Conservation (phyloP, 495 filamentous ascomycete species). For the Viridothelium virens region DNA sequence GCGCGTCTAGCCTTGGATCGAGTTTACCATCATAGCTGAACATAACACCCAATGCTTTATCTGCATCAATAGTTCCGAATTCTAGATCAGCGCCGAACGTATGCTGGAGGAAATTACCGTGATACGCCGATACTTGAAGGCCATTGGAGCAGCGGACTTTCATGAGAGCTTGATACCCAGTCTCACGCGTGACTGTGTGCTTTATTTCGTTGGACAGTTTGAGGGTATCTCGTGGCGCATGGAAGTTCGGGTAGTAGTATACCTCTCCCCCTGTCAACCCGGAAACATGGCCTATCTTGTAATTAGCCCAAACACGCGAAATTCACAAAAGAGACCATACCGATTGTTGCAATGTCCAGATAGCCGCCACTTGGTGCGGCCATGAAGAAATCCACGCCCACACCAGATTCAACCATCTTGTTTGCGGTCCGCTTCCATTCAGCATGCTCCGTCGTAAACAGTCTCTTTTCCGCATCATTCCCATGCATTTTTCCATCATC, state of each 20-base stretch:
- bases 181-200: slow-evolving; percentile 83
- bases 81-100: slow-evolving; percentile 92
- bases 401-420: slow-evolving; percentile 80
- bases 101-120: slow-evolving; percentile 93
- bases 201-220: slow-evolving; percentile 81
- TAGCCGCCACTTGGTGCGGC: slow-evolving; percentile 83
- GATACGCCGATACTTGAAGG: slow-evolving; percentile 85
- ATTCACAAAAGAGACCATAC: slow-evolving; percentile 45
- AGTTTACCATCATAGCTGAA: slow-evolving; percentile 98
- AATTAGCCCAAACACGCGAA: background rate
- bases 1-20: slow-evolving; percentile 88
- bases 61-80: slow-evolving; percentile 84
- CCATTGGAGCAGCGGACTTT: slow-evolving; percentile 98
- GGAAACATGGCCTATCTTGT: slow-evolving; percentile 54
- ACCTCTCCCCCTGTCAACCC: slow-evolving; percentile 82
- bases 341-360: slow-evolving; percentile 89
- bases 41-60: slow-evolving; percentile 84
- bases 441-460: slow-evolving; percentile 83
- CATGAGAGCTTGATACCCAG: slow-evolving; percentile 94
- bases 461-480: slow-evolving; percentile 84
- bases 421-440: slow-evolving; percentile 74
- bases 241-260: slow-evolving; percentile 94
- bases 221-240: slow-evolving; percentile 70
- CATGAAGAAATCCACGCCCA: slow-evolving; percentile 90
- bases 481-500: slow-evolving; percentile 82